phyloP scores from a whole-genome alignment of 192 early-diverging fungal genomes.

The Backusella mclennaniae region DNA sequence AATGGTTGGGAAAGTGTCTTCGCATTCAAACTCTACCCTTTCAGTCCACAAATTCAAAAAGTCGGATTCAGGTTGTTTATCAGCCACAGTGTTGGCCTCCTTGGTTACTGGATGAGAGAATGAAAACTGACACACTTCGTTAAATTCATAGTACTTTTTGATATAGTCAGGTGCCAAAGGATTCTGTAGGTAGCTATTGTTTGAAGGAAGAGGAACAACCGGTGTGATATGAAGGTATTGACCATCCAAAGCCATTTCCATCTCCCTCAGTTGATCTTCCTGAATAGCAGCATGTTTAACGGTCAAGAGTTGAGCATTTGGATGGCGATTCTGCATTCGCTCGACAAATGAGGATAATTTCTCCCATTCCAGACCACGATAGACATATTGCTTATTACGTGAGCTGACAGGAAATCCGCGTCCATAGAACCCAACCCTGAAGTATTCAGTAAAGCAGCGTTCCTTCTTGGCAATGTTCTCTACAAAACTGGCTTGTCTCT shows the following conservation, averaged over 20 bases:
- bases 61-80: slow-evolving; percentile 55
- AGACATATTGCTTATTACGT: slow-evolving; percentile 68
- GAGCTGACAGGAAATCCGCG: slow-evolving; percentile 50
- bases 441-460: slow-evolving; percentile 59
- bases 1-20: slow-evolving; percentile 67
- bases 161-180: slow-evolving; percentile 48
- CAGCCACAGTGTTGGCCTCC: not conserved
- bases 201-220: slow-evolving; percentile 47
- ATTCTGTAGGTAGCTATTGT: slow-evolving; percentile 15
- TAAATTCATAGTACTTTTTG: slow-evolving; percentile 61
- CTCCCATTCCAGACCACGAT: slow-evolving; percentile 73
- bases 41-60: slow-evolving; percentile 79
- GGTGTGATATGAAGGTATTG: slow-evolving; percentile 67
- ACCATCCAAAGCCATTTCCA: slow-evolving; percentile 39
- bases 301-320: slow-evolving; percentile 50
- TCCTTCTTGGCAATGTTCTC: slow-evolving; percentile 51
- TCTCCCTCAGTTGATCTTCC: slow-evolving; percentile 47
- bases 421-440: slow-evolving; percentile 75
- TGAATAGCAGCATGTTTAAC: slow-evolving; percentile 36
- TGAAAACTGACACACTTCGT: slow-evolving; percentile 64
- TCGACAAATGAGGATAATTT: slow-evolving; percentile 70
- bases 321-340: slow-evolving; percentile 64
- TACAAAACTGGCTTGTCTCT: slow-evolving; percentile 52
- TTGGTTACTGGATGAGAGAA: slow-evolving; percentile 64
- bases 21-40: slow-evolving; percentile 63